Percentiles rank a stretch among this genome's conserved stretches.
phyloP scores from a whole-genome alignment of 352 stramenopile genomes.

The Globisporangium alternatum region DNA sequence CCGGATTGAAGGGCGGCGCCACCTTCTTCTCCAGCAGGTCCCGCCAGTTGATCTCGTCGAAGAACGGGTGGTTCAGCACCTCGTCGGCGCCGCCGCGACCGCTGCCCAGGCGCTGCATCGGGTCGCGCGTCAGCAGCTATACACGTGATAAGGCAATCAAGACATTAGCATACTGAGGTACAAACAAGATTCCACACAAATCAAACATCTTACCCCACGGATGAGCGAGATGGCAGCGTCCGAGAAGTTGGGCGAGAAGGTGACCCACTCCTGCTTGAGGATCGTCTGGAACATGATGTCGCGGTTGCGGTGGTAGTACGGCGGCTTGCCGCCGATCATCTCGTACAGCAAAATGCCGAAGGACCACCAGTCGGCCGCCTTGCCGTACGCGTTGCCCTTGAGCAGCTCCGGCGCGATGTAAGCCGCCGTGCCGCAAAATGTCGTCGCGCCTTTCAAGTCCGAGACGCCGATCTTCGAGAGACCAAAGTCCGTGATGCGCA shows the following conservation, averaged over 20 bases:
- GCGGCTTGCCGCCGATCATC: conserved; percentile 92
- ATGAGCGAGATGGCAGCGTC: conserved; percentile 89
- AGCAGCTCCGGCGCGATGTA: conserved; percentile 93
- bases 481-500: conserved; percentile 94
- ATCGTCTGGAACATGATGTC: conserved; percentile 93
- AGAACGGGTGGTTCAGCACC: conserved; percentile 91
- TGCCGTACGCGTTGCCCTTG: conserved; percentile 87
- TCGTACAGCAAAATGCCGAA: conserved; percentile 95
- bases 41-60: conserved; percentile 89
- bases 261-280: conserved; percentile 91
- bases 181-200: background rate
- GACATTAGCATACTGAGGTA: background rate
- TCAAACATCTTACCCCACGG: conserved; percentile 72
- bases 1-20: conserved; percentile 85
- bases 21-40: conserved; percentile 83
- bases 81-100: conserved; percentile 87
- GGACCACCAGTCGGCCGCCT: conserved; percentile 94
- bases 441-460: conserved; percentile 83
- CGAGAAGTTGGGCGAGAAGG: conserved; percentile 94
- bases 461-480: conserved; percentile 92
- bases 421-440: conserved; percentile 92
- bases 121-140: conserved; percentile 95
- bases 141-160: no score
- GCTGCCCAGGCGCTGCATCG: conserved; percentile 93
- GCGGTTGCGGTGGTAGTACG: conserved; percentile 90